Evolutionary conservation across 495 filamentous ascomycete genomes (phyloP), one percentile per base, ranked within the genome.

Genomic region (Paragyromitra xinjiangensis): DNA sequence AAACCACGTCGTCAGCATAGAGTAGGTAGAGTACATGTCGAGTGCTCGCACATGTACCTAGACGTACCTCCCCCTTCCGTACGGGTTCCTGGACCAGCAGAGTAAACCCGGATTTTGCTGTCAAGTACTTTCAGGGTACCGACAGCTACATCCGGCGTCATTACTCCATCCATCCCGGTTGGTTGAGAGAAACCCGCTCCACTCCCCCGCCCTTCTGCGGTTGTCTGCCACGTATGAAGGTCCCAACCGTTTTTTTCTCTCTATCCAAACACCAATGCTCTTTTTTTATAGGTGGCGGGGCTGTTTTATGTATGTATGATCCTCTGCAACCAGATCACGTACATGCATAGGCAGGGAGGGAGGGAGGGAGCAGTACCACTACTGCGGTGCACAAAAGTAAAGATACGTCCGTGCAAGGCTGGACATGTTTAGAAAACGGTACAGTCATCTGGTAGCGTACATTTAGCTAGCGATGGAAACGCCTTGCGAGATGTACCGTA

Each of bases 401-500:
- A 73, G 68, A 61, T 71, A 77, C 19, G 61, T 77, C 68, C 68
- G 61, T 73, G 61, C 62, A 61, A 22, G 61, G 37, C 16, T 45
- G 45, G 61, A 65, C 71, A 77, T 77, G 61, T 77, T 67, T 77
- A 77, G 74, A 59, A 73, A 63, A 61, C 55, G 8, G 64, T 11
- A 62, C 64, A 44, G 67, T 58, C 66, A 53, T 51, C 50, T 63
- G 69, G 69, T 73, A 77, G 59, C 74, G 61, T 65, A 34, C 59
- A 65, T 65, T 69, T 45, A 45, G 66, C 73, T 66, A 66, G 74
- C 74, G 74, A 77, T 77, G 74, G 74, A 77, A 77, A 77, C 61
- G 74, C 74, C 74, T 77, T 73, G 74, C 69, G 74, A 77, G 74
- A 77, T 77, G 74, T 77, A 77, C 61, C 51, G 74, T 56, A 73